Conservation (phyloP, 2,329 filamentous ascomycete genomes). For the Thielaviopsis populi region DNA sequence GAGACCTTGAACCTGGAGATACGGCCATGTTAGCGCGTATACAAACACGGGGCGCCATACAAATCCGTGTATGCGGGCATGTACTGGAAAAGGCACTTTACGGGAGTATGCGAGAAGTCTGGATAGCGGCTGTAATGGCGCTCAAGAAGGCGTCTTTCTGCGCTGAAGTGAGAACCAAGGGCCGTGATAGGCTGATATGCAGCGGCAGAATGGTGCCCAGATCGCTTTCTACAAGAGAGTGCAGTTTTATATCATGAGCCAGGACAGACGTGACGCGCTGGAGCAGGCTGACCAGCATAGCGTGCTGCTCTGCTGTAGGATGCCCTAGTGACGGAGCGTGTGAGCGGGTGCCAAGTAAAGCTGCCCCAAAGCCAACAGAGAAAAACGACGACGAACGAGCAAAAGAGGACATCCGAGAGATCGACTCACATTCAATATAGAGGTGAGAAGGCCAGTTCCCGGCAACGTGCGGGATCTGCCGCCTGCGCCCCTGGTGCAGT, state of each 20-base stretch:
- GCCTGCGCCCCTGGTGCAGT: slow-evolving; percentile 71
- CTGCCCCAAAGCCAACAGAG: neutral
- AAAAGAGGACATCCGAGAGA: neutral
- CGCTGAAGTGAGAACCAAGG: slow-evolving; percentile 58
- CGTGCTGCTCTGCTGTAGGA: slow-evolving; percentile 34
- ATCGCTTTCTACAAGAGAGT: slow-evolving; percentile 60
- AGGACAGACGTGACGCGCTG: slow-evolving; percentile 23
- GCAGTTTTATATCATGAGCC: slow-evolving; percentile 31
- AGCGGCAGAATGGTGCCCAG: slow-evolving; percentile 65
- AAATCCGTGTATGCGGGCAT: neutral
- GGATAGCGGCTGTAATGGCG: slow-evolving; percentile 33
- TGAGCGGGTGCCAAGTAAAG: slow-evolving; percentile 18
- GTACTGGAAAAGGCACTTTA: neutral
- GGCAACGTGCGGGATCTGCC: slow-evolving; percentile 66
- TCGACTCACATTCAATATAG: slow-evolving; percentile 75
- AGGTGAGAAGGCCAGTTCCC: slow-evolving; percentile 90
- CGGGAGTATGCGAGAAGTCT: neutral
- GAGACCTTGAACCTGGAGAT: slow-evolving; percentile 27
- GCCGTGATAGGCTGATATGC: slow-evolving; percentile 80
- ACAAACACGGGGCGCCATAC: neutral
- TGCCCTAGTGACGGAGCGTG: slow-evolving; percentile 32
- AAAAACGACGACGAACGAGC: neutral
- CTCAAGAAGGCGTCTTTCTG: slow-evolving; percentile 54
- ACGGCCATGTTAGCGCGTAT: slow-evolving; percentile 24
- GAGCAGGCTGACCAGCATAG: slow-evolving; percentile 31